Evolutionary conservation across 768 basidiomycete genomes (phyloP).

Genomic region (Paxillus ammoniavirescens): DNA sequence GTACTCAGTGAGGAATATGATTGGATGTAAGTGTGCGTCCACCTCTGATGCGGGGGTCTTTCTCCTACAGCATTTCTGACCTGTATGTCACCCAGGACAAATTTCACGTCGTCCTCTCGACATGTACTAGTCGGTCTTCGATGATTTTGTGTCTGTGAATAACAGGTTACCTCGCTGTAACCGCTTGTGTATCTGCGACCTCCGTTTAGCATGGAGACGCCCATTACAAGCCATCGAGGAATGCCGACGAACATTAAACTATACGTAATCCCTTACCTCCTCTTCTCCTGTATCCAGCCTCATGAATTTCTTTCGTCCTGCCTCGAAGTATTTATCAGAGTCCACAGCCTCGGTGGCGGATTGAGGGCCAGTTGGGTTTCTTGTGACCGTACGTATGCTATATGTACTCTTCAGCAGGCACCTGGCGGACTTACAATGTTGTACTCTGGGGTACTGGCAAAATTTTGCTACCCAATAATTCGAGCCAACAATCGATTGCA

Average conservation of each 20-base stretch:
- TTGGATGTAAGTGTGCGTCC: conserved; percentile 7
- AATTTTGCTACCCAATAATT: conserved; percentile 8
- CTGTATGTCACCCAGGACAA: conserved; percentile 6
- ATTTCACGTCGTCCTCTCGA: conserved; percentile 17
- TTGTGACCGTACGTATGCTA: conserved; percentile 12
- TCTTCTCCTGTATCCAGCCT: conserved; percentile 17
- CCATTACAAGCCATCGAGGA: conserved; percentile 14
- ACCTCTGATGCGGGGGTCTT: background rate
- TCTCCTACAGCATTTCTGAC: conserved; percentile 7
- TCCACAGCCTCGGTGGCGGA: conserved; percentile 14
- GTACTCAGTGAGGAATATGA: conserved; percentile 25
- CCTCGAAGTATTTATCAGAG: conserved; percentile 15
- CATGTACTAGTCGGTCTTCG: conserved; percentile 23
- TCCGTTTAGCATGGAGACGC: conserved; percentile 6
- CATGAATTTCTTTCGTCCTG: conserved; percentile 18
- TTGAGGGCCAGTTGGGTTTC: conserved; percentile 11
- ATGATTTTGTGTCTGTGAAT: conserved; percentile 27
- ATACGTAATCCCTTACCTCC: conserved; percentile 26
- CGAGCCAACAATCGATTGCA: conserved; percentile 20
- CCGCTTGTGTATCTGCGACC: conserved; percentile 9
- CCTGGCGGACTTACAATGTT: conserved; percentile 7
- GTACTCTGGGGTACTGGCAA: background rate
- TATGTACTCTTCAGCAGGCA: conserved; percentile 7
- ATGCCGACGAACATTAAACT: conserved; percentile 12
- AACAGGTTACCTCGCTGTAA: conserved; percentile 21